These are phyloP conservation scores for Neoconidiobolus thromboides DNA, from an alignment of 371 early-diverging fungal species.

Conservation along the genomic window DNA sequence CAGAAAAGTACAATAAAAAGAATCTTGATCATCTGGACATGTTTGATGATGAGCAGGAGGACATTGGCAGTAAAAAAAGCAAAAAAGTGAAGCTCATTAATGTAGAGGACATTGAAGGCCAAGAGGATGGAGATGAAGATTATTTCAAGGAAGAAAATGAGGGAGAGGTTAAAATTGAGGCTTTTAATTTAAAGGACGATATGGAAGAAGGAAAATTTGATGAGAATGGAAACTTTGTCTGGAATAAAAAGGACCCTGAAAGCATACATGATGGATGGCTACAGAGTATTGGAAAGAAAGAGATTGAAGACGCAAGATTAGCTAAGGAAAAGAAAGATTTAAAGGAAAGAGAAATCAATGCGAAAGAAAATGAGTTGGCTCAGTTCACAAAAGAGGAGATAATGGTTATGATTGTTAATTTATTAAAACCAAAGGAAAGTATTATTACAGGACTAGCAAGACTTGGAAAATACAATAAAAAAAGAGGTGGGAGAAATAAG, in stretches of 20 bases:
- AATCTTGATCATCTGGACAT: constrained; percentile 1
- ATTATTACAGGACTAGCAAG: constrained; percentile 42
- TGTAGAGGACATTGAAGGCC: constrained; percentile 14
- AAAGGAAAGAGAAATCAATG: constrained; percentile 24
- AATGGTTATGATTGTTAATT: constrained; percentile 27
- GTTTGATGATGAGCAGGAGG: not conserved
- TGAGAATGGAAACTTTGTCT: constrained; percentile 59
- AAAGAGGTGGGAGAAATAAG: constrained; percentile 10
- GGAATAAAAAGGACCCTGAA: constrained; percentile 57
- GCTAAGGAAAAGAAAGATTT: constrained; percentile 42
- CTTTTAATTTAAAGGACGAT: constrained; percentile 78
- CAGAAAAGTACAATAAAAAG: constrained; percentile 8
- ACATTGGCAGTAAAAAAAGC: not conserved
- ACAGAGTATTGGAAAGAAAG: constrained; percentile 45
- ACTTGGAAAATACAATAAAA: constrained; percentile 32
- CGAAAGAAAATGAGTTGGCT: constrained; percentile 19
- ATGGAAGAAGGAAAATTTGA: constrained; percentile 77
- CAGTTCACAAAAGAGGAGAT: constrained; percentile 18
- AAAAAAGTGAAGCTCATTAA: constrained; percentile 7
- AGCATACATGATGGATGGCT: constrained; percentile 80
- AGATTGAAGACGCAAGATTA: constrained; percentile 51
- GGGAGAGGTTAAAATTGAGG: constrained; percentile 32
- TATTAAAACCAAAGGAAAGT: constrained; percentile 48
- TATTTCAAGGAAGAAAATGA: constrained; percentile 8
- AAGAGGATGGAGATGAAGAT: constrained; percentile 15